Base-by-base conservation (phyloP, 805 yeast species). In the Maudiozyma saulgeensis region DNA sequence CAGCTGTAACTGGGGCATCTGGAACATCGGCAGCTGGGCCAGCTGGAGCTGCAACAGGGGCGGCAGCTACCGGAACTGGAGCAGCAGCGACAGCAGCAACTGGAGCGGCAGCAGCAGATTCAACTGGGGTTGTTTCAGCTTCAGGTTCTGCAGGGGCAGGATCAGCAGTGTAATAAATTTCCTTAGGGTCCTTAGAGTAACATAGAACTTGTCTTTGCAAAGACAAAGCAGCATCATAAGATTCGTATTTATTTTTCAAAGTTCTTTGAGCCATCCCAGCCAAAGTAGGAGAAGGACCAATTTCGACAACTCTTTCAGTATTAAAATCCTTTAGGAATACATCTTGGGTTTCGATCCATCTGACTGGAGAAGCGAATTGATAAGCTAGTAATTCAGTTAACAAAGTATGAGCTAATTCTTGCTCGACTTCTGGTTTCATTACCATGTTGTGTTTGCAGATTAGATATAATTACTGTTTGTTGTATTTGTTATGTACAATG, bases 311-410 rank as follows among this genome's bases (percentile, higher is more conserved):
- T 66, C 99, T 81, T 74, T 95, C 99, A 53, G 97, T 85, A 72
- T 91, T 89, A 79, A 81, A 84, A 61, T 89, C 93, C 68, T 87
- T 86, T 68, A 93, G 79, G 67, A 93, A 86, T 51, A 93, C 98
- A 74, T 93, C 99, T 73, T 93, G 99, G 54, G 99, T 93, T 69
- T 95, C 99, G 69, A 95, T 93, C 98, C 99, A 93, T 78, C 98
- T 83, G 56, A 93, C 99, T 44, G 99, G 99, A 54, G 97, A 90
- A 45, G 99, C 99, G 65, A 93, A 93, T 72, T 93, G 99, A 74
- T 90, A 93, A 48, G 99, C 98, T 73, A 93, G 78, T 60, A 93
- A 81, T 78, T 93, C 99, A 26, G 97, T 89, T 67, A 93, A 78
- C 56, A 93, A 77, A 57, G 87, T 83, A 68, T 93, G 98, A 58